Conservation (phyloP, 2,329 filamentous ascomycete species). For the Gyromitra esculenta region DNA sequence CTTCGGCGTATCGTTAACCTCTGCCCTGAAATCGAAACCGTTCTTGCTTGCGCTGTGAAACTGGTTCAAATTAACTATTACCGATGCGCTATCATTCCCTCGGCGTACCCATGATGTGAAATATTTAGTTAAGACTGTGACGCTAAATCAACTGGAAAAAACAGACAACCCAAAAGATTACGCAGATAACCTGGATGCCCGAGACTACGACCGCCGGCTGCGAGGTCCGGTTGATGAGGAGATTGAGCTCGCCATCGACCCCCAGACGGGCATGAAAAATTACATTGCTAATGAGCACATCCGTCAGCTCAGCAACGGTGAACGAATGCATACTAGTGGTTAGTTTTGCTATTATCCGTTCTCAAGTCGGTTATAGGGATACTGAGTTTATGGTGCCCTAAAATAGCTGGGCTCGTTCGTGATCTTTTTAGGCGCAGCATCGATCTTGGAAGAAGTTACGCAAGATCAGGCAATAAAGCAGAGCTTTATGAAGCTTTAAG, state of each 20-base stretch:
- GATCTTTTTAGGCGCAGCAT: slow-evolving; percentile 78
- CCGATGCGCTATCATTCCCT: background rate
- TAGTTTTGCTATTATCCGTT: background rate
- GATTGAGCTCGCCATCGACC: slow-evolving; percentile 81
- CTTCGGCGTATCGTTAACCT: background rate
- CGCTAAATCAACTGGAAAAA: background rate
- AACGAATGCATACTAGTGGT: slow-evolving; percentile 52
- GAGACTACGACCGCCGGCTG: slow-evolving; percentile 80
- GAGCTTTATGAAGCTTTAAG: slow-evolving; percentile 89
- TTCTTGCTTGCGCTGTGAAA: background rate
- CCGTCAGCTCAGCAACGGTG: slow-evolving; percentile 73
- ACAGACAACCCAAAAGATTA: slow-evolving; percentile 75
- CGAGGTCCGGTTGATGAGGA: slow-evolving; percentile 82
- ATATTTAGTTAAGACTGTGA: background rate
- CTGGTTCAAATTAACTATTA: background rate
- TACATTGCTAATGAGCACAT: slow-evolving; percentile 88
- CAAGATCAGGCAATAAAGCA: slow-evolving; percentile 71
- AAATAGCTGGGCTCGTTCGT: slow-evolving; percentile 78
- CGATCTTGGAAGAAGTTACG: slow-evolving; percentile 80
- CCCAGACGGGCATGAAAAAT: slow-evolving; percentile 82
- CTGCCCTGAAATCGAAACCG: background rate
- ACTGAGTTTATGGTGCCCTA: background rate
- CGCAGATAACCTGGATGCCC: slow-evolving; percentile 85
- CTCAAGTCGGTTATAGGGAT: background rate
- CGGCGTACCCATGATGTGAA: background rate